Percentiles rank a stretch among this genome's conserved stretches.
Evolutionary conservation across 1,284 basidiomycete genomes (phyloP).

Genomic region (Apiotrichum montevideense): DNA sequence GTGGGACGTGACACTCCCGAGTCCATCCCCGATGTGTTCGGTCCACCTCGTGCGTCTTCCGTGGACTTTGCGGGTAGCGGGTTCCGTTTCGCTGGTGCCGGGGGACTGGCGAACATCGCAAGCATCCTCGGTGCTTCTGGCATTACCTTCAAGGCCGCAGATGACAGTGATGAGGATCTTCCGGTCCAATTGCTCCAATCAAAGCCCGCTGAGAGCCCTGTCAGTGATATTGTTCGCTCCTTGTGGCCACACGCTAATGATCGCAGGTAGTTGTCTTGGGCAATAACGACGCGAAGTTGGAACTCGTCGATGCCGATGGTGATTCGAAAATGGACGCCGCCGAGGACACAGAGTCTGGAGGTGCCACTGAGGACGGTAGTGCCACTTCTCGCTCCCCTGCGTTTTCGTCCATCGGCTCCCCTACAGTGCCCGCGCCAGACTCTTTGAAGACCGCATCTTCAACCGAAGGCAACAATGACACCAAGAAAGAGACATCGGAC

Average conservation of each 20-base stretch:
- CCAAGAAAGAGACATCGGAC: background rate
- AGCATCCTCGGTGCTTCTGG: constrained; percentile 42
- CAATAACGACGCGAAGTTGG: constrained; percentile 11
- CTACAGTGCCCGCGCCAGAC: constrained; percentile 33
- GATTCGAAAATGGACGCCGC: constrained; percentile 55
- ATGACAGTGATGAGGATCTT: constrained; percentile 37
- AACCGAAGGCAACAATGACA: background rate
- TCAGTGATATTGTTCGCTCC: background rate
- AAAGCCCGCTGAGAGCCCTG: constrained; percentile 2
- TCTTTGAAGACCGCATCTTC: constrained; percentile 16
- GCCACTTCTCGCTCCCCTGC: constrained; percentile 14
- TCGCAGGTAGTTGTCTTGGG: background rate
- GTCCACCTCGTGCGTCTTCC: constrained; percentile 14
- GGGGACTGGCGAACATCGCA: constrained; percentile 43
- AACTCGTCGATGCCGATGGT: constrained; percentile 48
- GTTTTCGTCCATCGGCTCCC: constrained; percentile 41
- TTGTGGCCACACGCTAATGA: background rate
- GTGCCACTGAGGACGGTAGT: constrained; percentile 32
- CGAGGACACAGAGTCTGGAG: constrained; percentile 54
- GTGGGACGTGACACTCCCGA: constrained; percentile 55
- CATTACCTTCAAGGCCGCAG: constrained; percentile 36
- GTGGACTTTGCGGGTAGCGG: constrained; percentile 27
- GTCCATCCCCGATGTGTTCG: constrained; percentile 45
- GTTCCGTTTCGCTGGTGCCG: constrained; percentile 36
- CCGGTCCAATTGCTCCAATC: constrained; percentile 26